Evolutionary conservation across 441 rosid species (phyloP), one percentile per base, ranked within the genome.

Genomic region (Kokia cookei): DNA sequence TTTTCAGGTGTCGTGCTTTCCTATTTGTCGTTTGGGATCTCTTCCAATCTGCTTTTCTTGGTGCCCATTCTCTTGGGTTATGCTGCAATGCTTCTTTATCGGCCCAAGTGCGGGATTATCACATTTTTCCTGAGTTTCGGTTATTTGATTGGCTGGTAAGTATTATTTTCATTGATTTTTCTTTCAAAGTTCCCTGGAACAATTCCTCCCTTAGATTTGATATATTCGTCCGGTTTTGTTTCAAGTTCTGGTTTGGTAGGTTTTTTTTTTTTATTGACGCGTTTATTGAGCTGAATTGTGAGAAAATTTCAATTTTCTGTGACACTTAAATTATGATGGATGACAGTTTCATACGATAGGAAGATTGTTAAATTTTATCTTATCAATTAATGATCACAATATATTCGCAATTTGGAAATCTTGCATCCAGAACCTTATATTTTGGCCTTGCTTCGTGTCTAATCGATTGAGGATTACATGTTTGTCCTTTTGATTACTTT

Each of bases 101-200:
- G 95, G 55, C 71, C 96, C 35, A 69, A 84, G 66, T 91, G 88
- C 72, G 99, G 99, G 72, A 71, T 87, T 77, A 35, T 90, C 69
- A 88, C 98, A 9, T 95, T 91, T 81, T 73, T 88, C 72, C 40
- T 86, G 19, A 96, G 97, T 17, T 90, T 95, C n/a, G 93, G 87
- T 65, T 93, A 93, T 74, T 95, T 95, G 74, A 93, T 95, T 81
- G 99, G 93, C 78, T 95, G 99, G 99, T 93, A 72, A 54, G 73
- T 55, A 9, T 19, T 17, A 7, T 19, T 19, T 8, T 19, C 24
- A 17, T 17, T 17, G 27, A 9, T 57, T 22, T 22, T 10, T 24
- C 14, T 15, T 51, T 51, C 55, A 37, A 37, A 37, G 7, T 7
- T 37, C 42, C 42, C 42, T 37, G 42, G 42, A 37, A 37, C 42